Base-by-base conservation (phyloP, 2,329 filamentous ascomycete genomes). In the Alternaria brassicicola region DNA sequence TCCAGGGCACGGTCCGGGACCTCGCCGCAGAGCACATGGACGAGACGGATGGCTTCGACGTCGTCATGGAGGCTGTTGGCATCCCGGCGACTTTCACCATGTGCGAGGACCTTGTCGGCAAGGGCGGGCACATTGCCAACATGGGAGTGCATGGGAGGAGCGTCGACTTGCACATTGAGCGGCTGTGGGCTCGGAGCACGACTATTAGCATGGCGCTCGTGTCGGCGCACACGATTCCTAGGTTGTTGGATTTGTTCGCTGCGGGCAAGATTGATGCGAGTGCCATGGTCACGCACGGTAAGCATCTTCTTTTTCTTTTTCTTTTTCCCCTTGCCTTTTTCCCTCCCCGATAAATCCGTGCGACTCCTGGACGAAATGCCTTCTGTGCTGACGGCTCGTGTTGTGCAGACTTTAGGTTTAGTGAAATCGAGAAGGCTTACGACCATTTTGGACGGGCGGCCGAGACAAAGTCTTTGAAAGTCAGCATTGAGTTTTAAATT, bases 31-130 rank as follows among this genome's bases (percentile, higher is more conserved):
- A 28, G 17, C 25, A 47, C 9, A 28, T 47, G 2, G 43, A 28
- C 0, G 79, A 80, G n/a, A 81, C 79, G 1, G 77, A 80, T 51
- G 85, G 84, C 0, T 86, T 83, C 61, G 84, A 88, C 57, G 77
- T 82, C 0, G 84, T 87, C 1, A 84, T 86, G 48, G 85, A 87
- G 68, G 84, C 83, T 0, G 85, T 87, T 2, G 85, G 85, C 1
- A 75, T 84, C 8, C 82, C 83, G 0, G 77, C 77, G 0, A 86
- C 82, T 0, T 86, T 87, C 65, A 77, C 82, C 15, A 72, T 86
- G 39, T 83, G 81, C 51, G 84, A 87, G 69, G 74, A 81, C 7
- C 66, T 88, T 23, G 78, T 87, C 9, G 84, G 82, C 0, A 75
- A 81, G 0, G 85, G 84, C 1, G 85, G 84, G 4, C 74, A 78